Conservation (phyloP, 495 filamentous ascomycete species). For the Xylaria palmicola region DNA sequence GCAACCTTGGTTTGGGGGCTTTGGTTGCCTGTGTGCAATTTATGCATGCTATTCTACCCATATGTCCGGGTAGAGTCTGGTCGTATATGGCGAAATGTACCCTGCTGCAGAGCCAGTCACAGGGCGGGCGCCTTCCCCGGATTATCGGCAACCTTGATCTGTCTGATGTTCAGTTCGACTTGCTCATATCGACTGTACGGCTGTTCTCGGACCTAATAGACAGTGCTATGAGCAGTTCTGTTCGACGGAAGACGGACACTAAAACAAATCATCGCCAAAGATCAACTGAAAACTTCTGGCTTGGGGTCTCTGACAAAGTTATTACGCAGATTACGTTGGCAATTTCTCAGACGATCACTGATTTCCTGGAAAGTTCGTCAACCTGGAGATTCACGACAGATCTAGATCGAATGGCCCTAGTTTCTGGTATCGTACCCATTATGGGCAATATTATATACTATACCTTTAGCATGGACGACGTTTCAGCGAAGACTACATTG, state of each 20-base stretch:
- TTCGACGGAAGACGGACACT: slow-evolving; percentile 64
- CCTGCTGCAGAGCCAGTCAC: slow-evolving; percentile 69
- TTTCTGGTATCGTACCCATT: slow-evolving; percentile 56
- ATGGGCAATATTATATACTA: slow-evolving; percentile 72
- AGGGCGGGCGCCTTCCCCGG: slow-evolving; percentile 68
- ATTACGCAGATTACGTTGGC: slow-evolving; percentile 70
- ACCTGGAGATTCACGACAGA: slow-evolving; percentile 77
- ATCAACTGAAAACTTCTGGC: slow-evolving; percentile 55
- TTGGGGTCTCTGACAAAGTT: slow-evolving; percentile 73
- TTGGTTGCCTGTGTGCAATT: slow-evolving; percentile 78
- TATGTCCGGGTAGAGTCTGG: slow-evolving; percentile 85
- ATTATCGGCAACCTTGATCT: slow-evolving; percentile 77
- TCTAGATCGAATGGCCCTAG: slow-evolving; percentile 58
- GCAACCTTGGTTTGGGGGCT: slow-evolving; percentile 57
- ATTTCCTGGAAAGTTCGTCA: slow-evolving; percentile 76
- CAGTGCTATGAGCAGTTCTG: slow-evolving; percentile 68
- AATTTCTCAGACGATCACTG: slow-evolving; percentile 69
- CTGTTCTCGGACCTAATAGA: slow-evolving; percentile 75
- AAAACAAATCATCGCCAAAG: slow-evolving; percentile 53
- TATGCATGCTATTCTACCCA: slow-evolving; percentile 62
- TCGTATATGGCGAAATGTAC: slow-evolving; percentile 78
- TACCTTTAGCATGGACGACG: slow-evolving; percentile 69
- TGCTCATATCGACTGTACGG: slow-evolving; percentile 67
- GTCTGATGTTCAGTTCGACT: slow-evolving; percentile 68
- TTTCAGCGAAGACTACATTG: slow-evolving; percentile 56